phyloP scores from a whole-genome alignment of 1,139 yeast species.

The Saccharomyces hybrid region DNA sequence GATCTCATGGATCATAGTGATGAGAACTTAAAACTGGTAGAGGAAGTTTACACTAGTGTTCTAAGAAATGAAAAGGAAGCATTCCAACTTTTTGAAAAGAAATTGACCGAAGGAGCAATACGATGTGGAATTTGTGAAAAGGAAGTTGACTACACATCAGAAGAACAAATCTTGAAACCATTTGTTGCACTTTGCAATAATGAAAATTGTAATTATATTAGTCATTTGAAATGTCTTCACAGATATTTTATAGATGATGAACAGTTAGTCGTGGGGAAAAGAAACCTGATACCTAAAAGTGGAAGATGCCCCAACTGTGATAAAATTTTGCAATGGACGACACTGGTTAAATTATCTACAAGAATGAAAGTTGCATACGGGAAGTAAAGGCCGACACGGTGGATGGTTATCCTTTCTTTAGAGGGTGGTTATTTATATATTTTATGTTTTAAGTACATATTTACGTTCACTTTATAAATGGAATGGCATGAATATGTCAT shows the following conservation, averaged over 20 bases:
- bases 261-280: conserved; percentile 9
- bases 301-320: conserved; percentile 40
- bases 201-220: conserved; percentile 32
- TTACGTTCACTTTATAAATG: background rate
- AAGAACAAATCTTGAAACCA: conserved; percentile 21
- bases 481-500: background rate
- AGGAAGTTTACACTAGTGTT: conserved; percentile 17
- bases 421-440: conserved; percentile 1
- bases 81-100: conserved; percentile 22
- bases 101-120: conserved; percentile 23
- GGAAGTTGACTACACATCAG: conserved; percentile 34
- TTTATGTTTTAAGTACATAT: background rate
- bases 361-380: conserved; percentile 18
- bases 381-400: background rate
- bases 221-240: conserved; percentile 44
- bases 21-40: conserved; percentile 19
- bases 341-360: conserved; percentile 36
- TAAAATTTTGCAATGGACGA: conserved; percentile 37
- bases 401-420: background rate
- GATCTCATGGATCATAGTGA: conserved; percentile 20
- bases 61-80: conserved; percentile 10
- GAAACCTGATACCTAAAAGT: conserved; percentile 35
- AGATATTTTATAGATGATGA: conserved; percentile 17
- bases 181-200: conserved; percentile 37
- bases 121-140: conserved; percentile 32